Conservation (phyloP, 2,329 filamentous ascomycete genomes). For the Pyrenochaeta sp. region DNA sequence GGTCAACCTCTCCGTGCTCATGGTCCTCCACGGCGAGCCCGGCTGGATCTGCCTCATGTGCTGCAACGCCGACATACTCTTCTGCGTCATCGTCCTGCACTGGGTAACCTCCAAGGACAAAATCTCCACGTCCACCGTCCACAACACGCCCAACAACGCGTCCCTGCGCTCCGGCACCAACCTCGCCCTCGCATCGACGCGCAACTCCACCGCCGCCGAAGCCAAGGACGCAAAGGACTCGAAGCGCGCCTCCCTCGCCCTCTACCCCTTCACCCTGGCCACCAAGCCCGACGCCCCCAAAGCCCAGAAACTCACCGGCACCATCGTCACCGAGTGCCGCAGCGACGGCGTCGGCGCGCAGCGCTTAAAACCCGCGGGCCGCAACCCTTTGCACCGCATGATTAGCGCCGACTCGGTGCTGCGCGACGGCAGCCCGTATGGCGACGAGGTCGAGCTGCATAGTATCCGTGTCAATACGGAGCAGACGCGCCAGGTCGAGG, state of each 20-base stretch:
- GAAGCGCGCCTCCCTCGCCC: background rate
- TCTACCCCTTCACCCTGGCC: background rate
- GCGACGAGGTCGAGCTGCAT: background rate
- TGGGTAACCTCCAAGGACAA: conserved; percentile 59
- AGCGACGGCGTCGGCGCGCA: background rate
- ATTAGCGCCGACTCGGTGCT: too few relatives aligned
- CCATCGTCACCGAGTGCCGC: background rate
- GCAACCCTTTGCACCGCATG: too few relatives aligned
- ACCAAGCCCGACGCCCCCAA: background rate
- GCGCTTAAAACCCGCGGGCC: too few relatives aligned
- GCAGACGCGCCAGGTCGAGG: background rate
- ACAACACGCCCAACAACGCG: too few relatives aligned
- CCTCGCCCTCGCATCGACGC: too few relatives aligned
- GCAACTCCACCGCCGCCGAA: too few relatives aligned
- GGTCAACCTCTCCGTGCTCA: conserved; percentile 65
- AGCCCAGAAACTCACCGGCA: background rate
- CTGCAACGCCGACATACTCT: conserved; percentile 70
- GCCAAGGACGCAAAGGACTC: too few relatives aligned
- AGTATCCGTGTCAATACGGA: background rate
- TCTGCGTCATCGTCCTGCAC: conserved; percentile 67
- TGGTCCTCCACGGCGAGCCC: conserved; percentile 66
- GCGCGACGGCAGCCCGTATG: too few relatives aligned
- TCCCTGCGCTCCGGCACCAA: too few relatives aligned
- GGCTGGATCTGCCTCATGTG: conserved; percentile 72
- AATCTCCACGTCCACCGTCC: background rate